Base-by-base conservation (phyloP, 2,329 filamentous ascomycete species). In the Bipolaris oryzae region DNA sequence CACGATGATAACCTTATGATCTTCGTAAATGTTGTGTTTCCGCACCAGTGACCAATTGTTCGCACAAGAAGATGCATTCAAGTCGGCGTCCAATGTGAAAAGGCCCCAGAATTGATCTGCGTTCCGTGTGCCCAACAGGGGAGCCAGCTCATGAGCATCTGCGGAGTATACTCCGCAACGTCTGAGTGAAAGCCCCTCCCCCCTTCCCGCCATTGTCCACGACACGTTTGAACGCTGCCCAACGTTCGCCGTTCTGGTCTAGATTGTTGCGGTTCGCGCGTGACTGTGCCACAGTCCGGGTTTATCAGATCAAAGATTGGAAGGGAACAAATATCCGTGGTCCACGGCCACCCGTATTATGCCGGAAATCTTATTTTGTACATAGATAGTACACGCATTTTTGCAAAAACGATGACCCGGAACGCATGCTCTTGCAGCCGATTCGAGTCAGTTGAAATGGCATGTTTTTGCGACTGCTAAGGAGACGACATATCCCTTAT, bases 161-260 rank as follows among this genome's bases (percentile, higher is more conserved):
- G 41, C 53, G 47, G 53, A 51, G 53, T 13, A 34, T 25, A 39
- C 47, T 45, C 53, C 47, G 53, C 31, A 39, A 11, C 31, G 25
- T 15, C 39, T 31, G 11, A 34, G 20, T 33, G 28, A 38, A n/a
- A 35, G 21, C 16, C 21, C 28, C 43, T n/a, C 16, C 31, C 28
- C 43, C 28, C 11, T 31, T 43, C 47, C 43, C 25, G 37, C 23
- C 42, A 25, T 34, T 23, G 21, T 41, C 34, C 23, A 38, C 41
- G 34, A 18, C 16, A 18, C 33, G 34, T 33, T 9, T 7, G 23
- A 25, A 45, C 35, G 47, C 41, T 33, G 53, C 47, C 53, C 47
- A 55, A 55, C 47, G 25, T 43, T 20, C 34, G 41, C 53, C 42
- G 42, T 45, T 45, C 42, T 20, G 13, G n/a, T 28, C 18, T 44